Conservation (phyloP, 2,329 filamentous ascomycete species). For the Trichophaea hybrida region DNA sequence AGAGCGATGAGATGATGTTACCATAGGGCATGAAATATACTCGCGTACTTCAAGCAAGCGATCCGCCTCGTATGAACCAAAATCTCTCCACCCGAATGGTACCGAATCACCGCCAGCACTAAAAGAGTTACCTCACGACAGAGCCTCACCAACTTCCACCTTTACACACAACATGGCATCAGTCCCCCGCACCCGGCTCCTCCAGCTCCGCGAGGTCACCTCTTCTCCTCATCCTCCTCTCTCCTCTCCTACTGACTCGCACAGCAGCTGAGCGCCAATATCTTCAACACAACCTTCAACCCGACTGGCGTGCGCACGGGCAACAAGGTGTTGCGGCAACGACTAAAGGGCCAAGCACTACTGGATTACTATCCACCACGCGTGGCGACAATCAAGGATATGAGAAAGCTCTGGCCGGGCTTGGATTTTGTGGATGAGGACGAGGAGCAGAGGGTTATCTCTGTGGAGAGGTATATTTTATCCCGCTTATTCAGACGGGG, state of each 20-base stretch:
- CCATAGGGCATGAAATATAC: too few relatives aligned
- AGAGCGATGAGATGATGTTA: too few relatives aligned
- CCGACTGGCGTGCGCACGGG: constrained; percentile 67
- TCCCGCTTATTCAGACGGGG: neutral
- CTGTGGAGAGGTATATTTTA: constrained; percentile 46
- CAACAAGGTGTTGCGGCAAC: constrained; percentile 82
- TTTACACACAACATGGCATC: neutral
- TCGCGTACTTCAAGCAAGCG: too few relatives aligned
- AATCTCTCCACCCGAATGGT: too few relatives aligned
- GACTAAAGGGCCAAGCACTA: constrained; percentile 67
- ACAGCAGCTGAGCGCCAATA: constrained; percentile 65
- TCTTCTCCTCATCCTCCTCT: neutral
- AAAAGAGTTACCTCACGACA: neutral
- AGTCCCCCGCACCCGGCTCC: constrained; percentile 11
- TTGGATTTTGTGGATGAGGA: constrained; percentile 57
- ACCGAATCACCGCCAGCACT: too few relatives aligned
- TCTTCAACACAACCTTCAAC: constrained; percentile 88
- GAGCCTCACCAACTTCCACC: neutral
- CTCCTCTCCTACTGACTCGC: neutral
- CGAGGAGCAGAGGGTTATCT: constrained; percentile 66
- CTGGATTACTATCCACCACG: constrained; percentile 79
- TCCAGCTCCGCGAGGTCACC: constrained; percentile 16
- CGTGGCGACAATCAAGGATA: constrained; percentile 54
- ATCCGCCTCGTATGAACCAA: too few relatives aligned
- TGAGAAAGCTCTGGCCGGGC: constrained; percentile 55